These are phyloP conservation scores for Colletotrichum horii DNA, from an alignment of 2,329 filamentous ascomycete genomes.

Conservation along the genomic window DNA sequence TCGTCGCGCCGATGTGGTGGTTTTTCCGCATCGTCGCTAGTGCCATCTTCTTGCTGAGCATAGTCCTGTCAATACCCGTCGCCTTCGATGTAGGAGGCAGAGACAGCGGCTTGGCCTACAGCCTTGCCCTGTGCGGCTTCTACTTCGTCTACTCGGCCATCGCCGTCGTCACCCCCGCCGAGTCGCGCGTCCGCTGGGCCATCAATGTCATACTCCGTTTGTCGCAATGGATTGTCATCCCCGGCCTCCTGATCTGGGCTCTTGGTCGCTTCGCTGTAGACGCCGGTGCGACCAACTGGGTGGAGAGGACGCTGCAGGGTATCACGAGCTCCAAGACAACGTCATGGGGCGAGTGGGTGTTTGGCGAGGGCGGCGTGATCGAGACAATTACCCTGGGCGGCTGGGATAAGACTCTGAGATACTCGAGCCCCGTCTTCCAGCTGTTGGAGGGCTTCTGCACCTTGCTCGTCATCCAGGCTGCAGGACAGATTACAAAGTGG, in stretches of 20 bases:
- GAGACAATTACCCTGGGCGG: constrained; percentile 81
- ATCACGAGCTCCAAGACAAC: constrained; percentile 66
- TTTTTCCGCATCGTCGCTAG: constrained; percentile 81
- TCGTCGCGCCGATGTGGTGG: constrained; percentile 72
- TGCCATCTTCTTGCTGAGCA: constrained; percentile 85
- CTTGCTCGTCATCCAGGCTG: constrained; percentile 91
- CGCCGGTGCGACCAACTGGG: constrained; percentile 78
- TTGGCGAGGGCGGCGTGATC: constrained; percentile 83
- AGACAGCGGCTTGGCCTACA: constrained; percentile 93
- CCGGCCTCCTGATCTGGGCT: constrained; percentile 89
- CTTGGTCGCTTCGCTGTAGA: constrained; percentile 95
- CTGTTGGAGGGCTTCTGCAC: constrained; percentile 96
- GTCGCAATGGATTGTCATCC: constrained; percentile 87
- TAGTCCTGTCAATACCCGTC: constrained; percentile 94
- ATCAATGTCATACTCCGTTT: constrained; percentile 73
- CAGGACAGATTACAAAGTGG: constrained; percentile 93
- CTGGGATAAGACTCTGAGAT: constrained; percentile 88
- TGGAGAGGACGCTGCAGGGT: constrained; percentile 76
- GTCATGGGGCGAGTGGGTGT: constrained; percentile 83
- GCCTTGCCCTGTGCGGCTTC: constrained; percentile 84
- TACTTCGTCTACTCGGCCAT: constrained; percentile 88
- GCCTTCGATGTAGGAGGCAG: constrained; percentile 97
- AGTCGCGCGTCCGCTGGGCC: constrained; percentile 75
- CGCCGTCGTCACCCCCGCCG: constrained; percentile 80
- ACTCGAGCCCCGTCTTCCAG: constrained; percentile 94